Percentiles rank a stretch among this genome's conserved stretches.
Evolutionary conservation across 352 stramenopile genomes (phyloP).

Genomic region (Peronosclerospora sorghi): DNA sequence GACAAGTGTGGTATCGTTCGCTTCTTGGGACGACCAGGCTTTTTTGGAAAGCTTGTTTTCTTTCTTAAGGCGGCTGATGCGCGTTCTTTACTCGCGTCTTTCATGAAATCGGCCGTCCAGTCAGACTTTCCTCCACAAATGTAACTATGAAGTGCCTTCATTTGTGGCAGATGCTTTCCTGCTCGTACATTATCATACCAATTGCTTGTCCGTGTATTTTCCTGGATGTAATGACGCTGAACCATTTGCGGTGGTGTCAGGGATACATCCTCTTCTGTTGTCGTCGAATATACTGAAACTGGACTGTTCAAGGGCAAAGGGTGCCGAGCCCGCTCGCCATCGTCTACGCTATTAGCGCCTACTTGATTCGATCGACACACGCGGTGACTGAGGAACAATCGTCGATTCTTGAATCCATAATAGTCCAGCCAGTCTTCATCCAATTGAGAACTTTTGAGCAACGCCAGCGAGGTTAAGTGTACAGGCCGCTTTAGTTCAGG

Average conservation of each 20-base stretch:
- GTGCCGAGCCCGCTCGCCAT: neutral
- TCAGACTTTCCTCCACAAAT: slow-evolving; percentile 53
- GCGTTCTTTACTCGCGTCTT: neutral
- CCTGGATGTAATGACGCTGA: slow-evolving; percentile 2
- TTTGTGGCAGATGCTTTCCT: slow-evolving; percentile 38
- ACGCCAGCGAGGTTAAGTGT: slow-evolving; percentile 51
- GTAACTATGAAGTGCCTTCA: slow-evolving; percentile 44
- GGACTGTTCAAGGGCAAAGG: slow-evolving; percentile 30
- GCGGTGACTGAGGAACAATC: slow-evolving; percentile 53
- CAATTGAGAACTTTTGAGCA: slow-evolving; percentile 68
- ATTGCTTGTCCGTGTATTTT: slow-evolving; percentile 14
- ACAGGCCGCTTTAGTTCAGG: slow-evolving; percentile 53
- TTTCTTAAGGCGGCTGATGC: slow-evolving; percentile 1
- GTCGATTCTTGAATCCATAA: slow-evolving; percentile 53
- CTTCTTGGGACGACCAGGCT: slow-evolving; percentile 10
- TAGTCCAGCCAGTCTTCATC: slow-evolving; percentile 47
- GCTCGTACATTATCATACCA: slow-evolving; percentile 45
- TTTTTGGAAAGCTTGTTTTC: slow-evolving; percentile 17
- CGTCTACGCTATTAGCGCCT: neutral
- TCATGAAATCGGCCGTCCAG: slow-evolving; percentile 36
- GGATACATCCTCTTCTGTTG: slow-evolving; percentile 33
- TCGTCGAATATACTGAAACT: slow-evolving; percentile 36
- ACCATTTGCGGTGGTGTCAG: slow-evolving; percentile 9
- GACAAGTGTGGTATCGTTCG: slow-evolving; percentile 4
- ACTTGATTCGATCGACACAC: slow-evolving; percentile 1